Evolutionary conservation across 352 stramenopile genomes (phyloP).

Genomic region (Globisporangium paroecandrum): DNA sequence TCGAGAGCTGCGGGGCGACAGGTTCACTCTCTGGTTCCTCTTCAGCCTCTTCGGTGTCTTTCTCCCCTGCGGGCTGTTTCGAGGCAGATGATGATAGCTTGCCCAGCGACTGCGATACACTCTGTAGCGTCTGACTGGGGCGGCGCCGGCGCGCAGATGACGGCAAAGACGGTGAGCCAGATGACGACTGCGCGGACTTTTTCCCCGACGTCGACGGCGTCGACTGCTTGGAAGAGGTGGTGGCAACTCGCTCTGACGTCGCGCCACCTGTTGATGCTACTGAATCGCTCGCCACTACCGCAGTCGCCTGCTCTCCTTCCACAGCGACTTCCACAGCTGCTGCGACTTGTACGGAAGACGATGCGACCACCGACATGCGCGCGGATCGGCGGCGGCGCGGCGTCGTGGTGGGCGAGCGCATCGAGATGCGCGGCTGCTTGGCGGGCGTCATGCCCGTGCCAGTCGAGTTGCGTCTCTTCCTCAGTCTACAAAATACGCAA

Average conservation of each 20-base stretch:
- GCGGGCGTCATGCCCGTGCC: background rate
- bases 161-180: slow-evolving; percentile 21
- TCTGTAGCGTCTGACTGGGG: slow-evolving; percentile 22
- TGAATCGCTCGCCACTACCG: background rate
- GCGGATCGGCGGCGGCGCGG: background rate
- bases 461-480: slow-evolving; percentile 10
- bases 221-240: background rate
- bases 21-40: slow-evolving; percentile 3
- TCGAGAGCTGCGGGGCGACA: background rate
- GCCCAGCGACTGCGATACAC: slow-evolving; percentile 20
- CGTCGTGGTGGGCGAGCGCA: slow-evolving; percentile 1
- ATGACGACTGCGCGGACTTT: slow-evolving; percentile 14
- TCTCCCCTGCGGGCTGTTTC: background rate
- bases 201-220: background rate
- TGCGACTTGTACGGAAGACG: background rate
- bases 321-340: background rate
- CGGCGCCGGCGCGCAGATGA: slow-evolving; percentile 19
- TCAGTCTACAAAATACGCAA: background rate
- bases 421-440: background rate
- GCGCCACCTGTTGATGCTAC: background rate
- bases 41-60: background rate
- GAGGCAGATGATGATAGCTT: slow-evolving; percentile 11
- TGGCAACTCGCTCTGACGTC: background rate
- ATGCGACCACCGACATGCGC: background rate
- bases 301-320: background rate